Evolutionary conservation across 1,139 yeast species (phyloP), one percentile per base, ranked within the genome.

Genomic region (Candida tropicalis): DNA sequence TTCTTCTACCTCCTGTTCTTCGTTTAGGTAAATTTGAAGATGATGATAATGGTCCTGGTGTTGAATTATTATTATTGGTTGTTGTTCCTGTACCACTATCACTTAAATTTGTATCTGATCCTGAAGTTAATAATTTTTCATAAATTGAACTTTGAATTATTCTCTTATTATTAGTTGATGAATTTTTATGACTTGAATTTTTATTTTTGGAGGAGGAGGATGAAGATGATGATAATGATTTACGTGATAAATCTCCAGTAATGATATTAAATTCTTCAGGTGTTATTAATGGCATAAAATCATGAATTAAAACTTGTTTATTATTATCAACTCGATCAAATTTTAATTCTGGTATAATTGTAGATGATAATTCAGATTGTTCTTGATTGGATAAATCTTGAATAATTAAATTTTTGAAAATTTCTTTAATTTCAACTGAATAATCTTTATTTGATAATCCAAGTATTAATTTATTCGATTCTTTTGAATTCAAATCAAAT

Each of bases 251-350:
- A 42, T 70, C 73, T 2, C 76, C 75, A 0, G 77, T 71, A 17
- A 73, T 68, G 15, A 70, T 49, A 36, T 63, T 59, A 50, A 73
- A 72, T 54, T 73, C 79, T 18, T 59, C 65, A 2, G 60, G 52
- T 0, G 73, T 61, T 1, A 68, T 56, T 34, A 73, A 53, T 2
- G 78, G 76, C 75, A 71, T 72, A 52, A 66, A 72, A 52, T 73
- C 79, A 45, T 69, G 68, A 17, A 69, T 68, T n/a, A 56, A 40
- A 18, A 36, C 33, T 27, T 12, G 24, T 22, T 33, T 23, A 15
- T 33, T 33, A 12, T 12, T 11, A 15, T 23, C 27, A 22, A 23
- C 26, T 23, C 15, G 18, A 15, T 23, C 10, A 24, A 13, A 42
- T 26, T 6, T 36, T 16, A 18, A 28, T 12, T 38, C 35, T 11